phyloP scores from a whole-genome alignment of 441 rosid species.

The Lepidium campestre region DNA sequence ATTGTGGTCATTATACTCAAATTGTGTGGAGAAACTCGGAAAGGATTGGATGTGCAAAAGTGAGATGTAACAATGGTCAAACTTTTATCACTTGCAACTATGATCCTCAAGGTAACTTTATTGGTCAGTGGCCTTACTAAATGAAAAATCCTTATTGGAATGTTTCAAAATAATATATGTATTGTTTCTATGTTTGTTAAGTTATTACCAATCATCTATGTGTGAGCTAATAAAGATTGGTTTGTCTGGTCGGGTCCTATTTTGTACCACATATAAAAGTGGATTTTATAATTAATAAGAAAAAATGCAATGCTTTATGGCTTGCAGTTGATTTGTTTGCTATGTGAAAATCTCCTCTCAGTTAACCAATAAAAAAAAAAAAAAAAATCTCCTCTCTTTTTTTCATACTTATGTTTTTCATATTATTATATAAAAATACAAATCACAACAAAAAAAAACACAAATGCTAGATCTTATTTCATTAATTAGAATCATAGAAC shows the following conservation, averaged over 20 bases:
- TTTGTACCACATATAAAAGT: background rate
- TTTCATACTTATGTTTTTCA: no score
- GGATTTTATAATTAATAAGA: background rate
- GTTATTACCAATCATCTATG: conserved; percentile 7
- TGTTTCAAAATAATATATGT: background rate
- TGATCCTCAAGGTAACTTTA: conserved; percentile 26
- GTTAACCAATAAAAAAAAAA: no score
- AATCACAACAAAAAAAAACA: background rate
- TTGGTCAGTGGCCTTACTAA: conserved; percentile 23
- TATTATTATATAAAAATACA: background rate
- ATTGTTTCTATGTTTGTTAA: background rate
- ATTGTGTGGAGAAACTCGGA: conserved; percentile 28
- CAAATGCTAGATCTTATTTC: background rate
- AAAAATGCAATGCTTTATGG: conserved; percentile 2
- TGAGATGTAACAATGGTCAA: conserved; percentile 18
- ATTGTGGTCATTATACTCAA: conserved; percentile 34
- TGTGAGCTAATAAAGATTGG: conserved; percentile 6
- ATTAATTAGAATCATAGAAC: background rate
- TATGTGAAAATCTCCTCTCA: background rate
- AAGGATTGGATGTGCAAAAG: conserved; percentile 35
- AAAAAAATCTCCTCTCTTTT: no score
- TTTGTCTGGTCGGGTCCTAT: background rate
- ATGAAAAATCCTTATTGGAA: background rate
- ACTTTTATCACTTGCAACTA: conserved; percentile 34
- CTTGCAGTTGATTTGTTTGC: conserved; percentile 21